Percentiles rank a stretch among this genome's conserved stretches.
Conservation (phyloP, 768 basidiomycete genomes). For the Lentinus brumalis region DNA sequence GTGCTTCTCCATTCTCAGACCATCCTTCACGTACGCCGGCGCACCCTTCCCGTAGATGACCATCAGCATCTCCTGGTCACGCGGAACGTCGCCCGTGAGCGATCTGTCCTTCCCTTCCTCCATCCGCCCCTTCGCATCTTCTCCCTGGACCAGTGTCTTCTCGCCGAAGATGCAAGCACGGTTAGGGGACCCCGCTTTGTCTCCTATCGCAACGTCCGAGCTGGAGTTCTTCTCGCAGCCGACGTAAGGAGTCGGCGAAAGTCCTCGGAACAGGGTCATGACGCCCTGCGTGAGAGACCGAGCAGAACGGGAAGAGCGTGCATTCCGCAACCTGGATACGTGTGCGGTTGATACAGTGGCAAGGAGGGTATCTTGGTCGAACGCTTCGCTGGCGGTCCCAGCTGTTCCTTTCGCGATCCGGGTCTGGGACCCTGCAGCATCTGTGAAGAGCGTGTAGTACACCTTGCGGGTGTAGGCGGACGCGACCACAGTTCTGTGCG, state of each 20-base stretch:
- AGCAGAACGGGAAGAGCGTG: neutral
- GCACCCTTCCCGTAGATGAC: neutral
- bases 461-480: neutral
- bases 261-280: neutral
- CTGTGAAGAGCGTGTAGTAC: constrained; percentile 1
- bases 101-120: neutral
- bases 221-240: neutral
- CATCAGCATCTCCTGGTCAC: neutral
- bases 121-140: no score
- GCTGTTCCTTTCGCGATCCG: neutral
- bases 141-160: no score
- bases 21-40: neutral
- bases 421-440: neutral
- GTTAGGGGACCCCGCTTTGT: no score
- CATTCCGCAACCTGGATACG: neutral
- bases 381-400: neutral
- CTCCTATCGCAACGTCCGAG: neutral
- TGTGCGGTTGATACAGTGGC: neutral
- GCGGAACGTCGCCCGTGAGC: neutral
- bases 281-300: neutral
- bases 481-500: neutral
- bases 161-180: no score
- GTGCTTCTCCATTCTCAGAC: constrained; percentile 1
- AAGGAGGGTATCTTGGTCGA: neutral
- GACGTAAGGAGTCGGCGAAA: no score